Evolutionary conservation across 345 rosid genomes (phyloP).

Genomic region (Reutealis trisperma): DNA sequence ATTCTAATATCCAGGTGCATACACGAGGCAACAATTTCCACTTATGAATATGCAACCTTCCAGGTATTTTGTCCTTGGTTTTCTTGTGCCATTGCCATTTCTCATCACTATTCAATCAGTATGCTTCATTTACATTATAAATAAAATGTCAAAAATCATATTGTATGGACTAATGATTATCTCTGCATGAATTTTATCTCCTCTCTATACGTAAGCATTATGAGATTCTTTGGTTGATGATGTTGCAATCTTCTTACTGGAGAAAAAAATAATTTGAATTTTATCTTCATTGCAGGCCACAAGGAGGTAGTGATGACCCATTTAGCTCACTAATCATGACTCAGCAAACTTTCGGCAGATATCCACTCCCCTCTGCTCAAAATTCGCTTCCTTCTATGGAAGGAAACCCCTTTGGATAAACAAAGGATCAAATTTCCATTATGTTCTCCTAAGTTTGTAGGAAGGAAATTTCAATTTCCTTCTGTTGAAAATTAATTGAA

Average conservation of each 20-base stretch:
- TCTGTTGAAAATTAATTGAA: background rate
- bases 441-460: background rate
- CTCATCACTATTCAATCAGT: background rate
- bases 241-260: slow-evolving; percentile 1
- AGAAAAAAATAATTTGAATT: background rate
- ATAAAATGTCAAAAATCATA: background rate
- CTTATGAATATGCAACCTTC: slow-evolving; percentile 34
- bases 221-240: background rate
- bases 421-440: background rate
- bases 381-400: slow-evolving; percentile 37
- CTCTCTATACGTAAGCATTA: background rate
- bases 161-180: too few relatives aligned
- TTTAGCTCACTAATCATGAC: slow-evolving; percentile 25
- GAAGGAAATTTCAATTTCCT: background rate
- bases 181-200: too few relatives aligned
- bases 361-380: slow-evolving; percentile 30
- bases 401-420: slow-evolving; percentile 65
- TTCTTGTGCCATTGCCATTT: background rate
- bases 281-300: slow-evolving; percentile 33
- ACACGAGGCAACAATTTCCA: slow-evolving; percentile 43
- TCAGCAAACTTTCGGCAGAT: slow-evolving; percentile 38
- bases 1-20: slow-evolving; percentile 41
- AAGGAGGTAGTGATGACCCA: slow-evolving; percentile 32
- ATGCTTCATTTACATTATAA: background rate
- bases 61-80: slow-evolving; percentile 36